Conservation (phyloP, 306 rosid species). For the Prosopis cineraria region DNA sequence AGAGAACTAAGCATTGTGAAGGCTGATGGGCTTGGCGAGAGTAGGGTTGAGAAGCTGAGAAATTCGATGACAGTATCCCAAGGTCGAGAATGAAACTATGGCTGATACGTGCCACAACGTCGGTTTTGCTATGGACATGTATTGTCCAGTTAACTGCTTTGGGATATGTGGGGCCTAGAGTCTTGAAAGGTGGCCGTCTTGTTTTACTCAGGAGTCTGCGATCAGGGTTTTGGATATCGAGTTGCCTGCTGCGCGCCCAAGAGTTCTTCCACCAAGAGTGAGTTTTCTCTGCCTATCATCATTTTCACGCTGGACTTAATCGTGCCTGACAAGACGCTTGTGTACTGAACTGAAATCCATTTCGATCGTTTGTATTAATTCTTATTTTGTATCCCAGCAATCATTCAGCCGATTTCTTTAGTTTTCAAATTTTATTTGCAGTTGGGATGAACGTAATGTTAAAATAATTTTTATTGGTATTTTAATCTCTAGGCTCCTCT, state of each 20-base stretch:
- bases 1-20: conserved; percentile 49
- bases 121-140: conserved; percentile 87
- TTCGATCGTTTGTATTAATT: not conserved
- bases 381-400: conserved; percentile 5
- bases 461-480: not conserved
- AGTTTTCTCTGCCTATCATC: conserved; percentile 34
- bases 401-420: conserved; percentile 29
- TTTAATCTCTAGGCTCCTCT: not conserved
- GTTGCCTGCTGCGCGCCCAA: conserved; percentile 42
- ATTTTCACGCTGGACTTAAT: not conserved
- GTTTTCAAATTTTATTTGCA: not conserved
- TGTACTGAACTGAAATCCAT: not conserved
- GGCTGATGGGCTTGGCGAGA: conserved; percentile 75
- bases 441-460: not conserved
- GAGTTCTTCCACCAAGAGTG: conserved; percentile 84
- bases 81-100: conserved; percentile 84
- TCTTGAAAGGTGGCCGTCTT: conserved; percentile 95
- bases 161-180: conserved; percentile 92
- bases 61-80: conserved; percentile 51
- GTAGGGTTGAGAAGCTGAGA: conserved; percentile 61
- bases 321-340: not conserved
- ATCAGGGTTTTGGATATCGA: conserved; percentile 27
- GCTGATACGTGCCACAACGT: conserved; percentile 84
- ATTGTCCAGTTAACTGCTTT: conserved; percentile 86
- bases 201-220: conserved; percentile 71